Evolutionary conservation across 306 rosid species (phyloP), one percentile per base, ranked within the genome.

Genomic region (Prunus campanulata): DNA sequence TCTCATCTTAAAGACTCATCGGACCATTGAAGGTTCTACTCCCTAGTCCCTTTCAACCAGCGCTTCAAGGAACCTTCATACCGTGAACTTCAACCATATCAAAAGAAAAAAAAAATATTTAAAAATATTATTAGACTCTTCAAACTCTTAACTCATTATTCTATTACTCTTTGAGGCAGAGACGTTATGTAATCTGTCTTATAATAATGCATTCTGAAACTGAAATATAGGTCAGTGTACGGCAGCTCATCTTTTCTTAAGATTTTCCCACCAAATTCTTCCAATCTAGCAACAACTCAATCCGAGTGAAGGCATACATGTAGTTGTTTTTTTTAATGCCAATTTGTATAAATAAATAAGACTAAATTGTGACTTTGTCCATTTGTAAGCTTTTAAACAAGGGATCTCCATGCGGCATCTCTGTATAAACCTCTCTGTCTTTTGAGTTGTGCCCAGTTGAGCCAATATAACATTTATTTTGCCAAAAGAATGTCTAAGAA

Each of bases 371-470:
- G 81, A 55, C 80, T 82, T 89, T 93, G 96, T 86, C 90, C 84
- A 57, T 81, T 78, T 82, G 87, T 74, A 75, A 67, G 64, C 76
- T 75, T 74, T 67, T 81, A 68, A 47, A 67, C 56, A 49, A 63
- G 85, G 96, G 76, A 90, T 93, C 87, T 89, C 81, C 61, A 32
- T 66, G 75, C 62, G 78, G 93, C 80, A 86, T 90, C 84, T 80
- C 80, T 73, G 54, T 30, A n/a, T 77, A 78, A 27, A 80, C 66
- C 70, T 68, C 18, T 52, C 80, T 86, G 68, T 75, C 15, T 54
- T 11, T 14, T 27, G 48, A 67, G 32, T 20, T 15, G 9, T 24
- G 0, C 27, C 25, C 47, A 64, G 15, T 11, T 39, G 49, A 11
- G 3, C 29, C 16, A 35, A 71, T 32, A 71, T 71, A 57, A 15